Conservation (phyloP, 1,284 basidiomycete species). For the Mycosarcoma mackinlayi region DNA sequence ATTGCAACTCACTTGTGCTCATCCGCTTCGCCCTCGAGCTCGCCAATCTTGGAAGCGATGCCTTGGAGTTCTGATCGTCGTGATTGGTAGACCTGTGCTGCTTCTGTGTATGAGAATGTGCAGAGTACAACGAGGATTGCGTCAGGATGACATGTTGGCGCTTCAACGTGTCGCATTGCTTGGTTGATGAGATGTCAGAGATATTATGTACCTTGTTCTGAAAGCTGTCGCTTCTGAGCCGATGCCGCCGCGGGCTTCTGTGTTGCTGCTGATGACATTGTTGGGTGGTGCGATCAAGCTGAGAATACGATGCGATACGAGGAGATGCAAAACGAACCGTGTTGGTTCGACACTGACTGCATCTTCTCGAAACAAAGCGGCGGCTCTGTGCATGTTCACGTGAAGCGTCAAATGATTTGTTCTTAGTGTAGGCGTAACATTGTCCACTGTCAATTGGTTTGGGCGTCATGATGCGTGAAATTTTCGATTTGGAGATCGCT, state of each 20-base stretch:
- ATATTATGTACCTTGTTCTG: conserved; percentile 47
- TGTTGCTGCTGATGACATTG: conserved; percentile 33
- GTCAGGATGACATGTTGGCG: background rate
- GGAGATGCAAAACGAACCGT: background rate
- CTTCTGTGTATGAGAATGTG: conserved; percentile 28
- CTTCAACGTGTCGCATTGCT: background rate
- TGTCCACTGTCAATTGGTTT: too few relatives aligned
- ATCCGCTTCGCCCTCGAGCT: conserved; percentile 66
- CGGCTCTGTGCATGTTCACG: background rate
- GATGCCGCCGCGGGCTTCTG: conserved; percentile 22
- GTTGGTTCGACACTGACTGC: background rate
- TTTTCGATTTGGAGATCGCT: too few relatives aligned
- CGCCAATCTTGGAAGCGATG: conserved; percentile 65
- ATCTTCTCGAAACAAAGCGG: background rate
- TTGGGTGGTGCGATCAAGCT: background rate
- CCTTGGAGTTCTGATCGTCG: conserved; percentile 61
- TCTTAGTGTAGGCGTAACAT: background rate
- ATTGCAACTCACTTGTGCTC: conserved; percentile 65
- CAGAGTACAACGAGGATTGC: background rate
- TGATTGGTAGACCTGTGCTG: conserved; percentile 54
- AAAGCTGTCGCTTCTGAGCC: conserved; percentile 35
- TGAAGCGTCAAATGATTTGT: background rate
- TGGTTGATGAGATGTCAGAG: background rate
- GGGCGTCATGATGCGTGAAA: too few relatives aligned
- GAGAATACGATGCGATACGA: too few relatives aligned